A percentile compares a stretch with the other conserved stretches of the same genome.
These are phyloP conservation scores for Penicillium sp. DNA, from an alignment of 2,329 filamentous ascomycete genomes.

Conservation along the genomic window DNA sequence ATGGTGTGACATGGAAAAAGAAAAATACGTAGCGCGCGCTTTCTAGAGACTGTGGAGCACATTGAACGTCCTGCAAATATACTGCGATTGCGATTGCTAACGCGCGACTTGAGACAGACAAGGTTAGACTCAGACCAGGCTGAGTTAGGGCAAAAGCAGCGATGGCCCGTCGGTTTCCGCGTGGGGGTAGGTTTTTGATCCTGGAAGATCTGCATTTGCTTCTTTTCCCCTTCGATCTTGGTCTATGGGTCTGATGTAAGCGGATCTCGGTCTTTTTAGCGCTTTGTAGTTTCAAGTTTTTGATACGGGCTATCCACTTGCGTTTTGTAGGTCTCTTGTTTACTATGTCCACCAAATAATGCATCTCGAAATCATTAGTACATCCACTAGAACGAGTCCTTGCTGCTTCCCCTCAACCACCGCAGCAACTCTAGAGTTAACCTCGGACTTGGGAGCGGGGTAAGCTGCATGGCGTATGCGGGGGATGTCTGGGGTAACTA, in stretches of 20 bases:
- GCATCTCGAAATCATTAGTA: constrained; percentile 46
- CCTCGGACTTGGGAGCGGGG: constrained; percentile 32
- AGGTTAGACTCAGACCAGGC: not conserved
- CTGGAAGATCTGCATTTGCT: not conserved
- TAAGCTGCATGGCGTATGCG: constrained; percentile 31
- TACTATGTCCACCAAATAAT: not conserved
- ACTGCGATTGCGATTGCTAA: not conserved
- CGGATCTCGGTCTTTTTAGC: not conserved
- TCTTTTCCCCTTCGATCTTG: too few relatives aligned
- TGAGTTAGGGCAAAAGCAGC: not conserved
- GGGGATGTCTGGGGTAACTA: constrained; percentile 1
- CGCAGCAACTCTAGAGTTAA: constrained; percentile 31
- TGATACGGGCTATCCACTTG: too few relatives aligned
- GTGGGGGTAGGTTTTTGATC: not conserved
- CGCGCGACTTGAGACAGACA: constrained; percentile 7
- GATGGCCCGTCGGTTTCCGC: not conserved
- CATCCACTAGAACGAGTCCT: constrained; percentile 43
- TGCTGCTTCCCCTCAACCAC: constrained; percentile 30
- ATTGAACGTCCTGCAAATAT: not conserved
- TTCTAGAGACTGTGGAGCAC: not conserved
- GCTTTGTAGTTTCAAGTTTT: not conserved
- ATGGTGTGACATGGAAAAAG: not conserved
- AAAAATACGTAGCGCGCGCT: not conserved
- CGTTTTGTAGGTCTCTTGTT: not conserved
- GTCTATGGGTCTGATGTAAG: not conserved